These are phyloP conservation scores for Raffaelea ambrosiae DNA, from an alignment of 2,329 filamentous ascomycete genomes.

Conservation along the genomic window DNA sequence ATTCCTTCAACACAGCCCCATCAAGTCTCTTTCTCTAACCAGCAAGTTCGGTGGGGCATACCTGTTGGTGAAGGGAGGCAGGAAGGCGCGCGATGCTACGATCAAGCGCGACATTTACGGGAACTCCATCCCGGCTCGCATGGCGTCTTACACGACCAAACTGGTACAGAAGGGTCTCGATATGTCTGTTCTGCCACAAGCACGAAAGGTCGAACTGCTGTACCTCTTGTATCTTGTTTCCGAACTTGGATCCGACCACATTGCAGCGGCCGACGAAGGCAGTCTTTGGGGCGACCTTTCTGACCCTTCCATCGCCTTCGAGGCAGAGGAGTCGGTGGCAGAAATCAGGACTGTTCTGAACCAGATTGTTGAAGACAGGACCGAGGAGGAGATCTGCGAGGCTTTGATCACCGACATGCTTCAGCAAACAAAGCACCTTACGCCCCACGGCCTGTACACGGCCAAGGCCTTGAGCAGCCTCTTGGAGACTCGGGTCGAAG, in stretches of 20 bases:
- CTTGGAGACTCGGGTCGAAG: constrained; percentile 36
- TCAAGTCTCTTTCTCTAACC: constrained; percentile 62
- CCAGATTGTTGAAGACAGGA: constrained; percentile 20
- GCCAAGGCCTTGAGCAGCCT: constrained; percentile 43
- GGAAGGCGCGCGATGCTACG: constrained; percentile 3
- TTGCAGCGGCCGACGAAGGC: constrained; percentile 33
- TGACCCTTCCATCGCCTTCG: constrained; percentile 23
- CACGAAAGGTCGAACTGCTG: constrained; percentile 40
- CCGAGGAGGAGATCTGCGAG: constrained; percentile 16
- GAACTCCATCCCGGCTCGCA: constrained; percentile 64
- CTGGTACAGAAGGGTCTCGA: constrained; percentile 40
- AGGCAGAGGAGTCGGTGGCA: constrained; percentile 35
- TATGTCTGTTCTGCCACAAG: constrained; percentile 28
- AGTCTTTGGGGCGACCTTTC: constrained; percentile 38
- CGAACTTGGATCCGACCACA: constrained; percentile 45
- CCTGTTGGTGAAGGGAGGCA: constrained; percentile 39
- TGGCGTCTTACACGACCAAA: constrained; percentile 60
- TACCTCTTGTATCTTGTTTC: constrained; percentile 41
- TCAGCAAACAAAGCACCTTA: constrained; percentile 30
- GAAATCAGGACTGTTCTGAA: constrained; percentile 29
- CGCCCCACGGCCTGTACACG: constrained; percentile 40
- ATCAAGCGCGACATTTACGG: constrained; percentile 57
- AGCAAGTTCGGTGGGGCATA: constrained; percentile 64
- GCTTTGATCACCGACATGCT: constrained; percentile 36
- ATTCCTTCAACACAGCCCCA: constrained; percentile 44